Evolutionary conservation across 129 eudicot genomes (phyloP).

Genomic region (Flaveria ramosissima): DNA sequence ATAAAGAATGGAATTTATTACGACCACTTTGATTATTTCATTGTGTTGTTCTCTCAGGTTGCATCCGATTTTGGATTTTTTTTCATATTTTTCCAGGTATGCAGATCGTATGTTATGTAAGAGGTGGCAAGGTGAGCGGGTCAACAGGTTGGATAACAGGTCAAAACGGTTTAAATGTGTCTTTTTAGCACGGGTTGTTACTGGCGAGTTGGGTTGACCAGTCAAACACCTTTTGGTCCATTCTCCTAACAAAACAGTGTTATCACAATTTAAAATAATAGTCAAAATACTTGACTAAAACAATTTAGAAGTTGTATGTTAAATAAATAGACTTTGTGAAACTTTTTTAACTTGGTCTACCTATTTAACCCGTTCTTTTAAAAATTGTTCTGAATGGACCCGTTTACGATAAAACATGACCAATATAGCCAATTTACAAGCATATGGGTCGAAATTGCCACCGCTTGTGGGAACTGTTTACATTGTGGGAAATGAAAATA

Average conservation of each 20-base stretch:
- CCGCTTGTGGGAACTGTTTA: not conserved
- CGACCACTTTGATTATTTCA: conserved; percentile 18
- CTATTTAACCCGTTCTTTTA: not conserved
- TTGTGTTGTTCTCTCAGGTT: conserved; percentile 21
- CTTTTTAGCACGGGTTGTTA: not conserved
- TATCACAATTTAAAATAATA: not conserved
- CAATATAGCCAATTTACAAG: not conserved
- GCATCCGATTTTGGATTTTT: conserved; percentile 6
- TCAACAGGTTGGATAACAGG: not conserved
- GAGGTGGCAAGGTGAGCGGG: not conserved
- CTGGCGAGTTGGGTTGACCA: not conserved
- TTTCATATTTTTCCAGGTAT: conserved; percentile 23
- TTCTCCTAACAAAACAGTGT: not conserved
- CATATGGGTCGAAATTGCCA: not conserved
- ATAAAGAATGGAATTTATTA: conserved; percentile 36
- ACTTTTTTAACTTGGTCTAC: not conserved
- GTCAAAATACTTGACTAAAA: not conserved
- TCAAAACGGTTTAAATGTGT: not conserved
- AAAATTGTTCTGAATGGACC: not conserved
- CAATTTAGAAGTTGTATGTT: not conserved
- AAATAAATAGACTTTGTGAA: not conserved
- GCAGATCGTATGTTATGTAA: not conserved
- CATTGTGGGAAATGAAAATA: conserved; percentile 2
- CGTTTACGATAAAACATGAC: not conserved
- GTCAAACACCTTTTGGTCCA: not conserved